phyloP scores from a whole-genome alignment of 768 basidiomycete genomes.

The Auricularia sp. region DNA sequence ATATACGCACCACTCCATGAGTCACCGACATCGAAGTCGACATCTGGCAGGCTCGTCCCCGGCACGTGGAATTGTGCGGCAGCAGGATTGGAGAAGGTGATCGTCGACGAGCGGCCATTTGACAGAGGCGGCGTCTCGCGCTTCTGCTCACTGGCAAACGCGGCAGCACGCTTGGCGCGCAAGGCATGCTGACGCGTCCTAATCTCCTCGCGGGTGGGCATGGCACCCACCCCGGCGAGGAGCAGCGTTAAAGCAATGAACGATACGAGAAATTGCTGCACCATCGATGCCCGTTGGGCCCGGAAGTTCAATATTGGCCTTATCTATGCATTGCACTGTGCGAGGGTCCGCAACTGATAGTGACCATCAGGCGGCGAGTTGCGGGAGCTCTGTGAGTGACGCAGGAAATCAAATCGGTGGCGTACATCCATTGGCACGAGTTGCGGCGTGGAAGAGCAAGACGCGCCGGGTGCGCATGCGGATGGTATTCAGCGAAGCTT shows the following conservation, averaged over 20 bases:
- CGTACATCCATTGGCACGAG: too few species aligned
- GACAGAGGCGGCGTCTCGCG: constrained; percentile 3
- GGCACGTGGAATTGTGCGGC: constrained; percentile 65
- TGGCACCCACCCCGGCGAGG: neutral
- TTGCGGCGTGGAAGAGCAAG: too few species aligned
- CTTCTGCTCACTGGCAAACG: neutral
- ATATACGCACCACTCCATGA: neutral
- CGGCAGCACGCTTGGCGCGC: neutral
- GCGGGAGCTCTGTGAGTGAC: too few species aligned
- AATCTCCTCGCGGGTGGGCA: constrained; percentile 4
- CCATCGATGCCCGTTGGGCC: too few species aligned
- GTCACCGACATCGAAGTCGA: constrained; percentile 57
- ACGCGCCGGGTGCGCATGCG: too few species aligned
- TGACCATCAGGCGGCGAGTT: too few species aligned
- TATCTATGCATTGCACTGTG: too few species aligned
- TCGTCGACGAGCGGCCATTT: constrained; percentile 38
- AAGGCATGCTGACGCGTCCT: constrained; percentile 6
- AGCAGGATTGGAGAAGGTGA: constrained; percentile 59
- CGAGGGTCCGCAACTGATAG: too few species aligned
- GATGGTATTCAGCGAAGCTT: too few species aligned
- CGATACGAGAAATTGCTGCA: neutral
- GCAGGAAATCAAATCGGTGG: too few species aligned
- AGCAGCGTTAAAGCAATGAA: neutral
- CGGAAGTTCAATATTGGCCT: too few species aligned
- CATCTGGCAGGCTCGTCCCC: constrained; percentile 53